Percentiles rank a stretch among this genome's conserved stretches.
Conservation (phyloP, 2,329 filamentous ascomycete species). For the Emergomyces pasteurianus region DNA sequence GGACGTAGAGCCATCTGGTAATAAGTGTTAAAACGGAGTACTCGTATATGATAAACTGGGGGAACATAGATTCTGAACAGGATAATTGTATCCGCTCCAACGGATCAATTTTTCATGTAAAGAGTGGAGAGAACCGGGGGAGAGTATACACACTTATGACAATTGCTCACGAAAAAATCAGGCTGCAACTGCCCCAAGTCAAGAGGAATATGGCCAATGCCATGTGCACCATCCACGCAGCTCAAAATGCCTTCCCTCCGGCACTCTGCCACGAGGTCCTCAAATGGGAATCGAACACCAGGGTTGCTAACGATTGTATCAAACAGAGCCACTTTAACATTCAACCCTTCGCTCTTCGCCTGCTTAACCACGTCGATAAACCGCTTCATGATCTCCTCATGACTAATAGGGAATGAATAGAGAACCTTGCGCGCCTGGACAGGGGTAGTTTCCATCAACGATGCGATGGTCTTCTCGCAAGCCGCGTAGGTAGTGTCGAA, state of each 20-base stretch:
- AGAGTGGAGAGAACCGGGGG: no score
- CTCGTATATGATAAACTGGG: background rate
- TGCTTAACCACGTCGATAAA: slow-evolving; percentile 50
- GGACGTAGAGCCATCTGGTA: slow-evolving; percentile 63
- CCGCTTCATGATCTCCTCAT: slow-evolving; percentile 49
- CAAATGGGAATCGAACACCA: slow-evolving; percentile 68
- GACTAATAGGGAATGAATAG: slow-evolving; percentile 57
- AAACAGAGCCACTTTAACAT: slow-evolving; percentile 57
- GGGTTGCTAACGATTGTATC: slow-evolving; percentile 72
- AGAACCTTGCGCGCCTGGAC: slow-evolving; percentile 42
- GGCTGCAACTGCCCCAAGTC: slow-evolving; percentile 56
- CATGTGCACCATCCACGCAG: slow-evolving; percentile 74
- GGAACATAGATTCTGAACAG: background rate
- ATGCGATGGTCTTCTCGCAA: slow-evolving; percentile 62
- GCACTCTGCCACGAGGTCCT: slow-evolving; percentile 53
- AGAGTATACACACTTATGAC: slow-evolving; percentile 49
- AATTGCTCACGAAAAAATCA: slow-evolving; percentile 81
- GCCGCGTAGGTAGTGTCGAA: slow-evolving; percentile 70
- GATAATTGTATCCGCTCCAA: background rate
- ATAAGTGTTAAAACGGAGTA: slow-evolving; percentile 5
- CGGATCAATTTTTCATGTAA: background rate
- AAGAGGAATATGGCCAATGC: slow-evolving; percentile 64
- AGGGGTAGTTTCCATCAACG: slow-evolving; percentile 55
- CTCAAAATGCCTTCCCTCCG: slow-evolving; percentile 56
- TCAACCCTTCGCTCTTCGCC: slow-evolving; percentile 46